Evolutionary conservation across 2,329 filamentous ascomycete species (phyloP), one percentile per base, ranked within the genome.

Genomic region (Nothophoma quercina): DNA sequence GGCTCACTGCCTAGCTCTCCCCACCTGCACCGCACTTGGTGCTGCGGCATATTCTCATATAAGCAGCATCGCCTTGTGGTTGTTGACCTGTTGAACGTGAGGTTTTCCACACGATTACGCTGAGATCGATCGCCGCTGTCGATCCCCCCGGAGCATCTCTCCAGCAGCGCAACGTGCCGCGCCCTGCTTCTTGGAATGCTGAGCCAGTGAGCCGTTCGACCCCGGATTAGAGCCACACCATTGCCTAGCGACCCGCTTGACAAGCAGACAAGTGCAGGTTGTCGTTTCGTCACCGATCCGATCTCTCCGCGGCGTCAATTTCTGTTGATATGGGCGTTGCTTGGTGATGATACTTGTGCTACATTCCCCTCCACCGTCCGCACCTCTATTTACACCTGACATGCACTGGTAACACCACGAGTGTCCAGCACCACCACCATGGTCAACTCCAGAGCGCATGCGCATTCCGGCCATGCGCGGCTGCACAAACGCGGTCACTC

Each of bases 401-500:
- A 63, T 64, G 58, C 58, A 33, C 45, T 53, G 41, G 41, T 55
- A 51, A 43, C 53, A 57, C 53, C 25, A 38, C 48, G 25, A 58
- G 51, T 47, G 56, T 42, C 52, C 49, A 46, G 47, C 49, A 51
- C 33, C 47, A 38, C 33, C 30, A 60, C 34, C 52, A 67, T 68
- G 64, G 56, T 62, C 51, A 34, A 43, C 43, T 35, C 56, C 40
- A 54, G 60, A 40, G 38, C 63, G 45, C 63, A 66, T 58, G 62
- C 55, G 51, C 51, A 59, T 22, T 54, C 67, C 33, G 69, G 63
- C 41, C 68, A 75, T 67, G 74, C 65, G 47, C 73, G 72, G 48
- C 68, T 77, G 8, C 75, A 78, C 59, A 74, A 74, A 60, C 72
- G 75, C 53, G 71, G 66, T 29, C 66, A 70, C 63, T 77, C 74